Conservation (phyloP, 352 stramenopile species). For the Sclerospora graminicola region DNA sequence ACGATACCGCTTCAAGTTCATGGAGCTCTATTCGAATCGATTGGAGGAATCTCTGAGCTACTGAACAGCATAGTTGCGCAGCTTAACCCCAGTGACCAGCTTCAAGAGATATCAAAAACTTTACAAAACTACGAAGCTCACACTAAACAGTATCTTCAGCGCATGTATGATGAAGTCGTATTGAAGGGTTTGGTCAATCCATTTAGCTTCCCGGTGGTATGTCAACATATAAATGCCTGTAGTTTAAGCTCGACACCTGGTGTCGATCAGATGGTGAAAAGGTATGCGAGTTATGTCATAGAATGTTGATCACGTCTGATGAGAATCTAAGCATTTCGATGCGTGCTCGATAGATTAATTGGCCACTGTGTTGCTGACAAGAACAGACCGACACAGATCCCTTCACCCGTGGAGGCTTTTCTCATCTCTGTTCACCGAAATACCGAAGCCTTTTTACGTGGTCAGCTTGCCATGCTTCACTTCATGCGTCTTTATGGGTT, state of each 20-base stretch:
- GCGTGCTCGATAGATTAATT: constrained; percentile 30
- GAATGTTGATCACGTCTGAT: background rate
- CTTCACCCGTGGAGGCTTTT: constrained; percentile 51
- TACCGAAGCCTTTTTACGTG: constrained; percentile 61
- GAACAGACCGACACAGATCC: constrained; percentile 25
- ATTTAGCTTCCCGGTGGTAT: constrained; percentile 69
- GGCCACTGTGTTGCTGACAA: constrained; percentile 41
- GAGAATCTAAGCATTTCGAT: background rate
- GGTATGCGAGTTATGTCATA: constrained; percentile 15
- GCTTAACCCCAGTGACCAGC: constrained; percentile 8
- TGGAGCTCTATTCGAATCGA: constrained; percentile 69
- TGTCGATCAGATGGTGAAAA: constrained; percentile 62
- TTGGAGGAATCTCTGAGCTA: constrained; percentile 64
- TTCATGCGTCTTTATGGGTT: constrained; percentile 58
- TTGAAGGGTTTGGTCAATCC: constrained; percentile 65
- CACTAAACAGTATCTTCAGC: constrained; percentile 44
- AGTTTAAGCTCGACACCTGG: constrained; percentile 50
- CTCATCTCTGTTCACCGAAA: constrained; percentile 61
- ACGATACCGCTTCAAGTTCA: constrained; percentile 76
- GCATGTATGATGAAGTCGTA: constrained; percentile 62
- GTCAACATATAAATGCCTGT: constrained; percentile 65
- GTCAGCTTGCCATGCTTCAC: constrained; percentile 58
- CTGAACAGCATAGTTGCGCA: constrained; percentile 39
- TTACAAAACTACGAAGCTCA: constrained; percentile 43
- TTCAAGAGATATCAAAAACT: constrained; percentile 23